These are phyloP conservation scores for Candida frijolesensis DNA, from an alignment of 1,139 yeast genomes.

Conservation along the genomic window DNA sequence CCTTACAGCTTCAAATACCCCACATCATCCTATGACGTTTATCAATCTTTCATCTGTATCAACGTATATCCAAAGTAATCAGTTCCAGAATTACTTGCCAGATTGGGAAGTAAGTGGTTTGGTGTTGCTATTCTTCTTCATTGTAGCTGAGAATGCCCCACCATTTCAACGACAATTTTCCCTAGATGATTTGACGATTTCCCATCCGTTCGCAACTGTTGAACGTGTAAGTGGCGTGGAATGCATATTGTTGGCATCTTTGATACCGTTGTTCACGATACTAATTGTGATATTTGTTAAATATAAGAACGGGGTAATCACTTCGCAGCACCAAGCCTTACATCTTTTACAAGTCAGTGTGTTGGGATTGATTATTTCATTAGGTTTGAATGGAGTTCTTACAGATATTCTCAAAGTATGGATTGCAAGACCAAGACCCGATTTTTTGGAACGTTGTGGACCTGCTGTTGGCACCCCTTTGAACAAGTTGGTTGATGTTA, in stretches of 20 bases:
- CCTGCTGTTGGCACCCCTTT: slow-evolving; percentile 42
- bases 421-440: slow-evolving; percentile 85
- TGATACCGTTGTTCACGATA: slow-evolving; percentile 20
- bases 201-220: slow-evolving; percentile 43
- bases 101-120: slow-evolving; percentile 35
- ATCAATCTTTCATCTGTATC: slow-evolving; percentile 12
- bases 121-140: slow-evolving; percentile 30
- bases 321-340: slow-evolving; percentile 15
- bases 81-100: slow-evolving; percentile 21
- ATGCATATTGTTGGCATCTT: slow-evolving; percentile 22
- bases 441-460: slow-evolving; percentile 69
- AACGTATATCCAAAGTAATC: slow-evolving; percentile 5
- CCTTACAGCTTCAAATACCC: too few species aligned
- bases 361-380: slow-evolving; percentile 27
- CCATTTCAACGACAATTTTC: slow-evolving; percentile 40
- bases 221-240: slow-evolving; percentile 38
- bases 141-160: slow-evolving; percentile 36
- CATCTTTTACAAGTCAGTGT: slow-evolving; percentile 27
- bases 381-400: slow-evolving; percentile 35
- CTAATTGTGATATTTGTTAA: slow-evolving; percentile 12
- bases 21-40: slow-evolving; percentile 7
- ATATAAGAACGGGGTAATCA: slow-evolving; percentile 2
- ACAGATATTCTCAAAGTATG: slow-evolving; percentile 71
- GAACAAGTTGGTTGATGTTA: slow-evolving; percentile 38
- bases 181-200: slow-evolving; percentile 32